Evolutionary conservation across 2,329 filamentous ascomycete species (phyloP), one percentile per base, ranked within the genome.

Genomic region (Raffaelea arxii): DNA sequence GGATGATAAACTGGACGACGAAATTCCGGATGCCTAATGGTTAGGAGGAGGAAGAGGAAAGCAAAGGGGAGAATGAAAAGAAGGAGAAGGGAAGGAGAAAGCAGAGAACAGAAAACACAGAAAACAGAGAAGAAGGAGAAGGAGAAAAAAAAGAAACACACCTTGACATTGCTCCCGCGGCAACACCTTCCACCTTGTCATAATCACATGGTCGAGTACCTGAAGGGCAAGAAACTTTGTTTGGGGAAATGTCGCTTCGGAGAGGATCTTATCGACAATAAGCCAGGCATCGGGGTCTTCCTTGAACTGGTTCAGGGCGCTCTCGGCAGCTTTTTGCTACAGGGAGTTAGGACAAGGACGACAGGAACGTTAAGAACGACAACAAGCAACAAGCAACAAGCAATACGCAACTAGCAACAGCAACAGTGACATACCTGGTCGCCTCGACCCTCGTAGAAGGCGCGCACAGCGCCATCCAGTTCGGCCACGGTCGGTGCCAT

Each of bases 281-380:
- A 97, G 78, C 92, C 92, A 98, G 50, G 92, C 84, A 71, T 98
- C 92, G 49, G 91, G 90, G 61, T 97, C 94, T 72, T 97, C 92
- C 68, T 97, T 97, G 77, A 98, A 98, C 87, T 94, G 88, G 69
- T 95, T 96, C 63, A 97, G 72, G 51, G 87, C 83, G 62, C 87
- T 84, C 67, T 96, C 88, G 62, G 91, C 91, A 75, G 86, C 80
- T 77, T 95, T 95, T 90, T 95, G 89, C 89, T 95, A 65, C 59
- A 64, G 23, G 38, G 4, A 27, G n/a, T n/a, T n/a, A n/a, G 37
- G 53, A 53, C 54, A 57, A 55, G 59, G 60, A 66, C 55, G 62
- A 55, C 52, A 55, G 52, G 65, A 71, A 57, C 70, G 66, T 39
- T 56, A 59, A 43, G 6, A 32, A 16, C 19, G 44, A 25, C n/a